Evolutionary conservation across 352 stramenopile genomes (phyloP).

Genomic region (Elongisporangium anandrum): DNA sequence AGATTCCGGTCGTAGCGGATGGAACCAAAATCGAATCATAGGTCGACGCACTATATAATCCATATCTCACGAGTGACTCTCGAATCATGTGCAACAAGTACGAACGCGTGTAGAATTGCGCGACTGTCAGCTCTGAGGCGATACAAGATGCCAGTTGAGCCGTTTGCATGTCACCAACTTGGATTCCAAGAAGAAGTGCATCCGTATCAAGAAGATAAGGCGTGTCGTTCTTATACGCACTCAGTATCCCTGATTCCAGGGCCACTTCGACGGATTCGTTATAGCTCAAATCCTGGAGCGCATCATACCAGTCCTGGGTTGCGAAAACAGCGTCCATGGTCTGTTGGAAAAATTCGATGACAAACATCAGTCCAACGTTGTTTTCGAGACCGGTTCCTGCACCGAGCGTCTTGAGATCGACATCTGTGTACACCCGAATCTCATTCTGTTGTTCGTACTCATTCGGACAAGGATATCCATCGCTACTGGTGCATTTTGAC

Average conservation of each 20-base stretch:
- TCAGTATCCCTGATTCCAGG: constrained; percentile 14
- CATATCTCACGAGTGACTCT: constrained; percentile 7
- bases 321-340: constrained; percentile 27
- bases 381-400: constrained; percentile 26
- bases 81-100: constrained; percentile 31
- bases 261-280: constrained; percentile 14
- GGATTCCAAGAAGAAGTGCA: constrained; percentile 31
- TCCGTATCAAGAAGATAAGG: constrained; percentile 25
- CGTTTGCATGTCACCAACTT: constrained; percentile 22
- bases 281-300: constrained; percentile 30
- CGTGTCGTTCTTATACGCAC: constrained; percentile 13
- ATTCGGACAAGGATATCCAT: constrained; percentile 27
- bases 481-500: constrained; percentile 12
- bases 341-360: constrained; percentile 40
- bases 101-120: constrained; percentile 34
- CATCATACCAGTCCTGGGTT: constrained; percentile 19
- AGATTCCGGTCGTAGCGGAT: constrained; percentile 6
- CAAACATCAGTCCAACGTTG: constrained; percentile 33
- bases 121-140: constrained; percentile 26
- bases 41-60: constrained; percentile 4
- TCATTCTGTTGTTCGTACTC: constrained; percentile 12
- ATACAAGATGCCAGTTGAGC: constrained; percentile 31
- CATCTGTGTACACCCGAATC: constrained; percentile 12
- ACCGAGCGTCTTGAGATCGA: constrained; percentile 16
- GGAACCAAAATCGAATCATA: constrained; percentile 14